These are phyloP conservation scores for Nidularia sp. DNA, from an alignment of 768 basidiomycete genomes.

Conservation along the genomic window DNA sequence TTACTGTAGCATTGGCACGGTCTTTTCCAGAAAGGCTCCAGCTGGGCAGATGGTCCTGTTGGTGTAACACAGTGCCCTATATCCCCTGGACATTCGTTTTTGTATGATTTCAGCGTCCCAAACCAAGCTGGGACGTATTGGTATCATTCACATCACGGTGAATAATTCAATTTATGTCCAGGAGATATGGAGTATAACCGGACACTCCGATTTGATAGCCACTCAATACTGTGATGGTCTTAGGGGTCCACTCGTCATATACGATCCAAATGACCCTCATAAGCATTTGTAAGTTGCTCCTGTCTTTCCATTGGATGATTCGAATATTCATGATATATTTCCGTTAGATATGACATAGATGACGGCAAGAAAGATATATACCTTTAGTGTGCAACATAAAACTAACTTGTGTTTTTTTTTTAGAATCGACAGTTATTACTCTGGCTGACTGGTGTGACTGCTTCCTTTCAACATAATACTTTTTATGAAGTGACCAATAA, in stretches of 20 bases:
- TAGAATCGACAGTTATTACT: conserved; percentile 34
- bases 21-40: conserved; percentile 33
- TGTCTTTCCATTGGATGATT: background rate
- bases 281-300: conserved; percentile 2
- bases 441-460: conserved; percentile 30
- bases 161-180: background rate
- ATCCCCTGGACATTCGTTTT: conserved; percentile 30
- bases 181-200: background rate
- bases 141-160: conserved; percentile 18
- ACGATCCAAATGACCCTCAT: conserved; percentile 19
- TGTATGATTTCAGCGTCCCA: conserved; percentile 28
- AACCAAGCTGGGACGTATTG: conserved; percentile 19
- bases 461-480: background rate
- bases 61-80: conserved; percentile 47
- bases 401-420: background rate
- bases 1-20: conserved; percentile 46
- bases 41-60: conserved; percentile 38
- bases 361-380: conserved; percentile 22
- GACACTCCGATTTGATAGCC: background rate
- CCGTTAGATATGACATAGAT: conserved; percentile 9
- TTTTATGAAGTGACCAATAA: background rate
- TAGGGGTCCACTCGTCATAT: conserved; percentile 35
- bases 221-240: conserved; percentile 46
- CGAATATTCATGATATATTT: background rate
- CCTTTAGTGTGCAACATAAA: background rate